phyloP scores from a whole-genome alignment of 108 stramenopile species.

The Pseudonitzschia multiseries region DNA sequence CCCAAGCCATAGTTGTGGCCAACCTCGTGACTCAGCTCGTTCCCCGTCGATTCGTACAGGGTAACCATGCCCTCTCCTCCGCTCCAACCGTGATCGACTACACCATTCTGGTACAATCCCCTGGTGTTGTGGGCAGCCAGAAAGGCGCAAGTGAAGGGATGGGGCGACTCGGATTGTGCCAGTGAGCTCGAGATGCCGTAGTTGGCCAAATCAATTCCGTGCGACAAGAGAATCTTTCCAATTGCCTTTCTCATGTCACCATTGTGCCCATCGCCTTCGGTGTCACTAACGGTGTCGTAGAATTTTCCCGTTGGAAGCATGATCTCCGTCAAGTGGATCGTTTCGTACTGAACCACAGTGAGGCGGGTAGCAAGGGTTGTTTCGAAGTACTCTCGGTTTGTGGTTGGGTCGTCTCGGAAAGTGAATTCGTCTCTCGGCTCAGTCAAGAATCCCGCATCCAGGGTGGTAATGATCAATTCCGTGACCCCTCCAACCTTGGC shows the following conservation, averaged over 20 bases:
- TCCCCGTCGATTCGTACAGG: not conserved
- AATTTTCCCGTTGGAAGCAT: not conserved
- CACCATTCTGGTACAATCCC: slow-evolving; percentile 6
- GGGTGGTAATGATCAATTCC: slow-evolving; percentile 3
- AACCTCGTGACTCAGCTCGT: not conserved
- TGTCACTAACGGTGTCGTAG: not conserved
- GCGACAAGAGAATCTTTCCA: not conserved
- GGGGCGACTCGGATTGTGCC: not conserved
- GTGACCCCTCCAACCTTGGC: not conserved
- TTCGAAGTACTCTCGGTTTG: not conserved
- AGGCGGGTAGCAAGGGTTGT: not conserved
- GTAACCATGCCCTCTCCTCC: slow-evolving; percentile 7
- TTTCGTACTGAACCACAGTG: not conserved
- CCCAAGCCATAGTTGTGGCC: slow-evolving; percentile 5
- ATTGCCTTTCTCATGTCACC: slow-evolving; percentile 4
- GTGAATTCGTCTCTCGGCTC: slow-evolving; percentile 1
- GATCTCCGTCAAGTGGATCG: not conserved
- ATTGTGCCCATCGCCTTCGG: not conserved
- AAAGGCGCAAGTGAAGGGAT: slow-evolving; percentile 7
- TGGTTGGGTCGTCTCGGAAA: not conserved
- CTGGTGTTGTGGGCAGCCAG: not conserved
- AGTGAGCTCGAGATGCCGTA: not conserved
- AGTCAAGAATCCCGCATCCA: slow-evolving; percentile 2
- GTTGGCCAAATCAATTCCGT: slow-evolving; percentile 12
- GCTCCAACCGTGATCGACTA: not conserved